These are phyloP conservation scores for Penicillium sp. DNA, from an alignment of 2,329 filamentous ascomycete genomes.

Conservation along the genomic window DNA sequence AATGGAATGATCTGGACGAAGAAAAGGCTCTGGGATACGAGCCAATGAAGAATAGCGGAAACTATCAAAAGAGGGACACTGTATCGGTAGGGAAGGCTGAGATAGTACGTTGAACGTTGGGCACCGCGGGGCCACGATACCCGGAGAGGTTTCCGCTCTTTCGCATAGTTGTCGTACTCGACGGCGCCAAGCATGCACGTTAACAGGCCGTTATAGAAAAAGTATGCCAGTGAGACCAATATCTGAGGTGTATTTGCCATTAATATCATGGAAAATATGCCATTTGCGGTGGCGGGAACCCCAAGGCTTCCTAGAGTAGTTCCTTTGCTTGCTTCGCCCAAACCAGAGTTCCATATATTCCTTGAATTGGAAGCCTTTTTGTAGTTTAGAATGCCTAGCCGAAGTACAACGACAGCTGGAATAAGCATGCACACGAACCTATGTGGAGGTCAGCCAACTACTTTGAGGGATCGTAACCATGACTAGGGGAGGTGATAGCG, in stretches of 20 bases:
- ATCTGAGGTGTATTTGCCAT: conserved; percentile 33
- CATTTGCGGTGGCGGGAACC: neutral
- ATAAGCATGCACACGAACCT: neutral
- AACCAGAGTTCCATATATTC: neutral
- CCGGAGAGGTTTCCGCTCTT: conserved; percentile 39
- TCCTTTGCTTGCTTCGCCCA: neutral
- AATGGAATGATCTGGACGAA: conserved; percentile 5
- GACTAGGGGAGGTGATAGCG: neutral
- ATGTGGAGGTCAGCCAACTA: neutral
- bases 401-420: neutral
- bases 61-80: conserved; percentile 38
- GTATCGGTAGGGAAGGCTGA: conserved; percentile 47
- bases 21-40: conserved; percentile 49
- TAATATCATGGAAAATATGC: neutral
- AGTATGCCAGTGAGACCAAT: conserved; percentile 33
- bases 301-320: neutral
- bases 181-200: conserved; percentile 48
- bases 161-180: conserved; percentile 49
- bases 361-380: too few relatives aligned
- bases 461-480: too few relatives aligned
- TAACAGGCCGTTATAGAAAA: conserved; percentile 34
- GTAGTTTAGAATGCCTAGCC: too few relatives aligned
- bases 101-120: conserved; percentile 47
- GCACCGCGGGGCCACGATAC: conserved; percentile 44
- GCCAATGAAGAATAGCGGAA: conserved; percentile 45